Percentiles rank a stretch among this genome's conserved stretches.
phyloP scores from a whole-genome alignment of 129 eudicot species.

The Lactuca sativa region DNA sequence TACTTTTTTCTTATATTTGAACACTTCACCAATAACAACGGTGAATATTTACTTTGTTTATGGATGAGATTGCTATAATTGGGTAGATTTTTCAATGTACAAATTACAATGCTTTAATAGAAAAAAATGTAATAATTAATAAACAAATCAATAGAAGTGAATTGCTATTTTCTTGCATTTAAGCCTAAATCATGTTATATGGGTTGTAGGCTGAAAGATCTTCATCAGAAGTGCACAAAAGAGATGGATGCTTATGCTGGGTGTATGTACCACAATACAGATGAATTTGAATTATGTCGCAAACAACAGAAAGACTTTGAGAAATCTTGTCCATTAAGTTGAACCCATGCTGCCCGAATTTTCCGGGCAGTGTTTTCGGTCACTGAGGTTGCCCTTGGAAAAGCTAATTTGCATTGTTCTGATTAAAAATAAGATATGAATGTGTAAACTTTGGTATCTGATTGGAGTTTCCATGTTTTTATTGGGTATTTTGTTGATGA shows the following conservation, averaged over 20 bases:
- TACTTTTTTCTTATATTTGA: too few relatives aligned
- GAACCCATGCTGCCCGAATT: neutral
- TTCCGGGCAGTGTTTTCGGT: neutral
- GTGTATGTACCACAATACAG: conserved; percentile 91
- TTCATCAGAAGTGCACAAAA: conserved; percentile 77
- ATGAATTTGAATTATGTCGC: conserved; percentile 87
- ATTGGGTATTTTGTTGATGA: neutral
- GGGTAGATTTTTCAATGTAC: too few relatives aligned
- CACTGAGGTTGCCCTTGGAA: neutral
- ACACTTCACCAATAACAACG: too few relatives aligned
- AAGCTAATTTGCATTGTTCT: neutral
- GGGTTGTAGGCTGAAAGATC: conserved; percentile 69
- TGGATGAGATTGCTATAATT: too few relatives aligned
- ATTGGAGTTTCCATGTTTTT: neutral
- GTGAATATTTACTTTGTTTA: too few relatives aligned
- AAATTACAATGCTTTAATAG: too few relatives aligned
- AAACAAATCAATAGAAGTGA: too few relatives aligned
- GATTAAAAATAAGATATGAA: neutral
- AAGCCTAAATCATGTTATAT: neutral
- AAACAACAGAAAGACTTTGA: conserved; percentile 80
- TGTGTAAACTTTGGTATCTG: too few relatives aligned
- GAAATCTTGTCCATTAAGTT: conserved; percentile 79
- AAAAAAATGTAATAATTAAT: too few relatives aligned
- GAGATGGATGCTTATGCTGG: conserved; percentile 83
- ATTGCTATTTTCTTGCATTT: too few relatives aligned